Conservation (phyloP, 1,284 basidiomycete genomes). For the Leccinum subfulvum region DNA sequence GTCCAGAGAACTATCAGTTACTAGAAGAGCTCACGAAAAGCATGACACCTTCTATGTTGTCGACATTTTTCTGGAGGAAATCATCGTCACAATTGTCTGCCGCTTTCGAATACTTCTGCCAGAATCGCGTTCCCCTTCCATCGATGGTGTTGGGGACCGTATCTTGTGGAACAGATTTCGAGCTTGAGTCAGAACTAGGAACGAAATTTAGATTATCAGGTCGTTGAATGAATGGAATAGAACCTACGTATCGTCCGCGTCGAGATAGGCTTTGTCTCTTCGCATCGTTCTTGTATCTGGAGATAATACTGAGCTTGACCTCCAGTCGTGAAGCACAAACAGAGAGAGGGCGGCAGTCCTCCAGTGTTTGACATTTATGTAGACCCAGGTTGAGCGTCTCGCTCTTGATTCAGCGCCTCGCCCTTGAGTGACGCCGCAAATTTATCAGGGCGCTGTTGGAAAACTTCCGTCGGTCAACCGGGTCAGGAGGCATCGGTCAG, state of each 20-base stretch:
- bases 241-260: neutral
- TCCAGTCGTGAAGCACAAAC: neutral
- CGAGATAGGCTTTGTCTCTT: neutral
- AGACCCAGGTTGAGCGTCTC: neutral
- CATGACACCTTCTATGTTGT: constrained; percentile 18
- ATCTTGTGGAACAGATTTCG: neutral
- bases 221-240: neutral
- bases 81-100: constrained; percentile 13
- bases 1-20: neutral
- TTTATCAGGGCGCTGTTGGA: neutral
- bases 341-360: neutral
- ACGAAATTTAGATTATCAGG: neutral
- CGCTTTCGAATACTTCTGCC: constrained; percentile 12
- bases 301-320: neutral
- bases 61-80: constrained; percentile 13
- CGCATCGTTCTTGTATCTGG: neutral
- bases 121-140: constrained; percentile 7
- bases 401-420: neutral
- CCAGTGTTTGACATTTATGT: neutral
- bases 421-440: neutral
- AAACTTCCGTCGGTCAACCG: neutral
- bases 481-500: neutral
- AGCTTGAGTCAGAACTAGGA: neutral
- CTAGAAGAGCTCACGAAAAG: constrained; percentile 13
- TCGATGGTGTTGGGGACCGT: neutral